Conservation (phyloP, 1,284 basidiomycete species). For the Ustilago trichophora region DNA sequence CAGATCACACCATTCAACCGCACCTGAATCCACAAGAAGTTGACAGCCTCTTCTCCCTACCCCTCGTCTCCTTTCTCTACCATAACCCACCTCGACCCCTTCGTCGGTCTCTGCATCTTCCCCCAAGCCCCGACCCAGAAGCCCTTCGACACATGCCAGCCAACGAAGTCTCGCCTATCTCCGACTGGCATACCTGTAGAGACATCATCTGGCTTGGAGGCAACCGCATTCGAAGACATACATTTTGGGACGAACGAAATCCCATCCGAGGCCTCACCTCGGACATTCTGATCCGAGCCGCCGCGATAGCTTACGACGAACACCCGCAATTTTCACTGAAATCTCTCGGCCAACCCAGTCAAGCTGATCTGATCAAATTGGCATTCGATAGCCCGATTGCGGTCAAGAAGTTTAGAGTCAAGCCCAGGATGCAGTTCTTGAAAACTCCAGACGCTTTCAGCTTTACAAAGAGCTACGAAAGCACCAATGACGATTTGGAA, state of each 20-base stretch:
- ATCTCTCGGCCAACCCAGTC: conserved; percentile 35
- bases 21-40: conserved; percentile 59
- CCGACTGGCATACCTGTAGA: conserved; percentile 61
- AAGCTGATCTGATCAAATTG: conserved; percentile 48
- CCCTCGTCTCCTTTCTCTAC: conserved; percentile 56
- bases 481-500: conserved; percentile 25
- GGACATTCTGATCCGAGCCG: conserved; percentile 61
- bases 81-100: conserved; percentile 44
- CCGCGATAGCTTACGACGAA: conserved; percentile 47
- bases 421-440: conserved; percentile 57
- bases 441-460: conserved; percentile 24
- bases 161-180: conserved; percentile 50
- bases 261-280: conserved; percentile 59
- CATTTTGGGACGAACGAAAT: conserved; percentile 61
- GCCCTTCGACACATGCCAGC: conserved; percentile 38
- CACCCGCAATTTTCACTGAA: conserved; percentile 29
- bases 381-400: conserved; percentile 56
- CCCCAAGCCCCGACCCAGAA: conserved; percentile 24
- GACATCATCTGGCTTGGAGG: conserved; percentile 59
- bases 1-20: conserved; percentile 43
- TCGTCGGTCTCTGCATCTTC: conserved; percentile 30
- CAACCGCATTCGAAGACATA: conserved; percentile 51
- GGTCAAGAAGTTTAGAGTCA: conserved; percentile 50
- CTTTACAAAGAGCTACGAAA: conserved; percentile 17
- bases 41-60: conserved; percentile 52